Conservation (phyloP, 2,329 filamentous ascomycete species). For the Colletotrichum sp. region DNA sequence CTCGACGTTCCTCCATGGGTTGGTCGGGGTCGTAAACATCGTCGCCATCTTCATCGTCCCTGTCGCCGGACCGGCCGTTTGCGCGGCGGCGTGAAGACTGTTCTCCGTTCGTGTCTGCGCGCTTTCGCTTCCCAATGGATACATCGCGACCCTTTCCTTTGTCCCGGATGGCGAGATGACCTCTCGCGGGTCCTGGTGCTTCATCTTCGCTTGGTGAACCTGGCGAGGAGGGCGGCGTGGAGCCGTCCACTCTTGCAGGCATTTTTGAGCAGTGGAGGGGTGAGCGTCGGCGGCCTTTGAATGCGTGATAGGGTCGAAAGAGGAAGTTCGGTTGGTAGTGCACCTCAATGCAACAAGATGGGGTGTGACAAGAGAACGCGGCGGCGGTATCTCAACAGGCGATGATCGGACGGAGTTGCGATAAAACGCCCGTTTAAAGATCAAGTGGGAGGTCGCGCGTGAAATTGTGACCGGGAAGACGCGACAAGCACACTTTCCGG, state of each 20-base stretch:
- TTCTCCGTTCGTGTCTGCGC: conserved; percentile 8
- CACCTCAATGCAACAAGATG: not conserved
- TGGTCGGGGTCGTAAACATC: conserved; percentile 84
- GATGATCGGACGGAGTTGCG: not conserved
- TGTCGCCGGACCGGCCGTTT: conserved; percentile 7
- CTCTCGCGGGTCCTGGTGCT: not conserved
- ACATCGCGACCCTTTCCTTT: conserved; percentile 26
- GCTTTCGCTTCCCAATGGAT: conserved; percentile 19
- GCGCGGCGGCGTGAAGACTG: conserved; percentile 18
- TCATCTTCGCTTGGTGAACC: conserved; percentile 18
- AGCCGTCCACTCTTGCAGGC: conserved; percentile 11
- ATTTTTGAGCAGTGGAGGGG: not conserved
- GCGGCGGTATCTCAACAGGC: not conserved
- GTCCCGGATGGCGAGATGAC: conserved; percentile 31
- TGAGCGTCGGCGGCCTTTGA: not conserved
- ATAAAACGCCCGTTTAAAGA: not conserved
- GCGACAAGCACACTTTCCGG: conserved; percentile 11
- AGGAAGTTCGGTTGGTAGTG: not conserved
- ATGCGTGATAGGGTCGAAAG: not conserved
- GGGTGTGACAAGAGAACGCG: not conserved
- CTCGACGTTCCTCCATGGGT: conserved; percentile 73
- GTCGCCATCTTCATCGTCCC: conserved; percentile 17
- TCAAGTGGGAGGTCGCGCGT: not conserved
- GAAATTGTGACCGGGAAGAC: conserved; percentile 9
- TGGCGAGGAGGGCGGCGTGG: conserved; percentile 24